Evolutionary conservation across 2,329 filamentous ascomycete genomes (phyloP).

Genomic region (Fusarium setosum): DNA sequence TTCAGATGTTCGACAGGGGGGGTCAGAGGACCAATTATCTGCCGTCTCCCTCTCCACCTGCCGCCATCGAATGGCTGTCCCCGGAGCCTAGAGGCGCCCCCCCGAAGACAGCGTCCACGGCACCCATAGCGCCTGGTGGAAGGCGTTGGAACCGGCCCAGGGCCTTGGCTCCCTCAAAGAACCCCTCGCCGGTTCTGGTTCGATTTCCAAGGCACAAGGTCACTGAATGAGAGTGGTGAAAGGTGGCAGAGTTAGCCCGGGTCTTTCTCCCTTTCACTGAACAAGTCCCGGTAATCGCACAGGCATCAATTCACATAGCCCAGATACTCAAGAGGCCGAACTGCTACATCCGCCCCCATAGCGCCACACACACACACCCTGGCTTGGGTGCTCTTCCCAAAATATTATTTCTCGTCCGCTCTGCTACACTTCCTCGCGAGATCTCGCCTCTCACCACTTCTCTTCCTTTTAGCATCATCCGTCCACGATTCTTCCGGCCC

Average conservation of each 20-base stretch:
- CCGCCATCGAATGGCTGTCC: slow-evolving; percentile 35
- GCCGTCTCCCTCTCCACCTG: slow-evolving; percentile 32
- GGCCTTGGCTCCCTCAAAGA: slow-evolving; percentile 39
- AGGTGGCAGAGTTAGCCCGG: slow-evolving; percentile 17
- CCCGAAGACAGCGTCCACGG: slow-evolving; percentile 20
- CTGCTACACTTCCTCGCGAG: slow-evolving; percentile 41
- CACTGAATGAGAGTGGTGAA: slow-evolving; percentile 25
- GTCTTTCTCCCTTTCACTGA: slow-evolving; percentile 37
- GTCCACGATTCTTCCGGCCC: slow-evolving; percentile 15
- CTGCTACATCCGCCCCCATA: slow-evolving; percentile 44
- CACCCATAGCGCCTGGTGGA: slow-evolving; percentile 38
- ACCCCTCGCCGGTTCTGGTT: slow-evolving; percentile 33
- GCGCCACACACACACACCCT: slow-evolving; percentile 45
- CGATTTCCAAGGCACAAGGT: slow-evolving; percentile 35
- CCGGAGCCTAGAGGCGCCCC: slow-evolving; percentile 12
- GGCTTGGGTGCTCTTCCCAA: slow-evolving; percentile 48
- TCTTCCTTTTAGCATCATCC: slow-evolving; percentile 29
- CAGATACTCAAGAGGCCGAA: slow-evolving; percentile 36
- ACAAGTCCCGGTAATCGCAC: slow-evolving; percentile 47
- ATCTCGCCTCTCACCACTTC: slow-evolving; percentile 41
- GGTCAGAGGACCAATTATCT: slow-evolving; percentile 34
- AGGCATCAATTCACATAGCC: slow-evolving; percentile 45
- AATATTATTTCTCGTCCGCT: slow-evolving; percentile 54
- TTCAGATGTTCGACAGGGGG: slow-evolving; percentile 37
- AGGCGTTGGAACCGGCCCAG: slow-evolving; percentile 43